Base-by-base conservation (phyloP, 331 rosid species). In the Telfairia occidentalis region DNA sequence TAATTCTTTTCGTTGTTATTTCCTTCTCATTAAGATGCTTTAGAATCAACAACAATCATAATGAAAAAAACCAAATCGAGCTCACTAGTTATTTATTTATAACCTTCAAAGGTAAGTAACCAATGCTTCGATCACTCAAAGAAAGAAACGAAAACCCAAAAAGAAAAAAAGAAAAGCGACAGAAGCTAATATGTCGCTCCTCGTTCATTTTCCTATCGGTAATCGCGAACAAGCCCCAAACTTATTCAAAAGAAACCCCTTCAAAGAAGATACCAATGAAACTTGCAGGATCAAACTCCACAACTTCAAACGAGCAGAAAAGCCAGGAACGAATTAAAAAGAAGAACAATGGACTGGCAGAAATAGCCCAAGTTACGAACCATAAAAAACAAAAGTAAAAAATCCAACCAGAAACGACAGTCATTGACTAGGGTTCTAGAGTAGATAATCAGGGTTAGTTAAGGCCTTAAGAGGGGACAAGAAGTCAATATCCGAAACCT, bases 41-140 rank as follows among this genome's bases (percentile, higher is more conserved):
- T 21, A 37, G 30, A 67, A 38, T 24, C 32, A 67, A 67, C 52
- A 40, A 2, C 29, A 4, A 28, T 2, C 13, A 37, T 8, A 38
- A 40, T 34, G 28, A 65, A 37, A 61, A 61, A n/a, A 19, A 37
- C n/a, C 29, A 65, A 19, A 3, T 35, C 32, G 10, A 40, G 34
- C 4, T 40, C 53, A 37, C 19, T 5, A 64, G 34, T 23, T 66
- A 66, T 40, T 66, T 8, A n/a, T n/a, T n/a, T n/a, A n/a, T n/a
- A n/a, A n/a, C 34, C 30, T 38, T 37, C 52, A 38, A 9, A 66
- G 19, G 11, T 23, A 37, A 65, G 32, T n/a, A 65, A 38, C 43
- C 73, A 37, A 65, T 23, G 73, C 34, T 65, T 65, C 9, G 23
- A 65, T 38, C 73, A 19, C 73, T 18, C 72, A 65, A 38, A 65